Evolutionary conservation across 805 yeast genomes (phyloP), one percentile per base, ranked within the genome.

Genomic region (Blastobotrys americana): DNA sequence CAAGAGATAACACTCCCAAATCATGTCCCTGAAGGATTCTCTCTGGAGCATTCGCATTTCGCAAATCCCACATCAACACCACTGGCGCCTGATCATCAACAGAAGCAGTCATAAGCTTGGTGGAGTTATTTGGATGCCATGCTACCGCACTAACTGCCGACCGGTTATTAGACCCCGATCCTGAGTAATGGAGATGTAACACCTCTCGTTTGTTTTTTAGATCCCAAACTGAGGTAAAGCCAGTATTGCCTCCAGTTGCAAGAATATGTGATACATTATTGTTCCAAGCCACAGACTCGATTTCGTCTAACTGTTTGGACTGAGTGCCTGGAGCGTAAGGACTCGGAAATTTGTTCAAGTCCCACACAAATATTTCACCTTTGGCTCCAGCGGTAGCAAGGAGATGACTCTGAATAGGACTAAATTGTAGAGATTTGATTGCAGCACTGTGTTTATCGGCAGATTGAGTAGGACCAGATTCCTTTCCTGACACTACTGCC

Each of bases 221-320:
- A 66, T 93, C 97, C 97, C 97, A 93, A 53, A 93, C 81, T 1
- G 96, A 82, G 2, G 96, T 81, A 61, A 78, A 84, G 13, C 95
- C 94, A 13, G 86, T 76, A 55, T 79, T 76, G 39, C 95, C 87
- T 9, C 95, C 94, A 42, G 86, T 73, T 16, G 97, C 97, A 63
- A 93, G 78, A 53, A 93, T 89, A 58, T 90, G 95, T 34, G 82
- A 68, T 45, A 84, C 82, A 28, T 76, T 69, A 58, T 81, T 78
- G 68, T 93, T 93, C 97, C 97, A 93, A 2, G 96, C 77, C 21
- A 93, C 76, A 31, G 84, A 76, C 31, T 81, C 75, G 45, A 93
- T 75, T 55, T 84, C 90, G 53, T 86, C 95, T 67, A 78, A 74
- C 45, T 94, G 84, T 48, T 56, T 50, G 4, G 87, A 77, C 69